phyloP scores from a whole-genome alignment of 2,329 filamentous ascomycete genomes.

The Ceratocystiopsis minuta region DNA sequence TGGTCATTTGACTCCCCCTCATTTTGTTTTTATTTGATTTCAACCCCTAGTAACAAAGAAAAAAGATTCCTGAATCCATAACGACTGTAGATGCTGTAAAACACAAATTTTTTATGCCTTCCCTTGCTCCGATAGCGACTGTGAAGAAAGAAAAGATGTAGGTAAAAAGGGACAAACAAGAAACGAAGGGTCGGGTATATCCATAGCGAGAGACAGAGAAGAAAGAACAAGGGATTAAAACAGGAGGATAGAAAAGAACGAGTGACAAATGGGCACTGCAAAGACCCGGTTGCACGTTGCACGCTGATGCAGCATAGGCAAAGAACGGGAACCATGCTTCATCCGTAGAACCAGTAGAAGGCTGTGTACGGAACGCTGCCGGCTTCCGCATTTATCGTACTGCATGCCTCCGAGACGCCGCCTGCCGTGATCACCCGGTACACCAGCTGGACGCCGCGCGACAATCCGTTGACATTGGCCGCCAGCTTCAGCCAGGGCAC shows the following conservation, averaged over 20 bases:
- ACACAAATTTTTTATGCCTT: no score
- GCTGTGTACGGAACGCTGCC: conserved; percentile 37
- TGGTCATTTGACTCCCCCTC: no score
- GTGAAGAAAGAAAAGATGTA: background rate
- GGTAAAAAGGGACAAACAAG: background rate
- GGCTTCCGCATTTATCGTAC: conserved; percentile 17
- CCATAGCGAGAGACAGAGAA: background rate
- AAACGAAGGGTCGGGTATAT: conserved; percentile 2
- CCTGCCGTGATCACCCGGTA: conserved; percentile 39
- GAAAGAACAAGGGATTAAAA: background rate
- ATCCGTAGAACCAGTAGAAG: conserved; percentile 40
- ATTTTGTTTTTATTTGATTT: no score
- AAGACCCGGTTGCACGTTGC: no score
- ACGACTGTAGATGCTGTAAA: no score
- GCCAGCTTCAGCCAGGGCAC: conserved; percentile 36
- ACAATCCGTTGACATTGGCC: conserved; percentile 13
- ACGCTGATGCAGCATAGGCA: background rate
- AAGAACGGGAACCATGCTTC: background rate
- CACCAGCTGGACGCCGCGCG: conserved; percentile 21
- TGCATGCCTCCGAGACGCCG: conserved; percentile 27
- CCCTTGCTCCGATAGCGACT: no score
- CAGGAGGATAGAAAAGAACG: background rate
- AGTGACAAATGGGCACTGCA: no score
- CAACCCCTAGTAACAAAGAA: no score
- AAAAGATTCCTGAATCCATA: no score